Conservation (phyloP, 75 land plant species). For the Picea sitchensis region DNA sequence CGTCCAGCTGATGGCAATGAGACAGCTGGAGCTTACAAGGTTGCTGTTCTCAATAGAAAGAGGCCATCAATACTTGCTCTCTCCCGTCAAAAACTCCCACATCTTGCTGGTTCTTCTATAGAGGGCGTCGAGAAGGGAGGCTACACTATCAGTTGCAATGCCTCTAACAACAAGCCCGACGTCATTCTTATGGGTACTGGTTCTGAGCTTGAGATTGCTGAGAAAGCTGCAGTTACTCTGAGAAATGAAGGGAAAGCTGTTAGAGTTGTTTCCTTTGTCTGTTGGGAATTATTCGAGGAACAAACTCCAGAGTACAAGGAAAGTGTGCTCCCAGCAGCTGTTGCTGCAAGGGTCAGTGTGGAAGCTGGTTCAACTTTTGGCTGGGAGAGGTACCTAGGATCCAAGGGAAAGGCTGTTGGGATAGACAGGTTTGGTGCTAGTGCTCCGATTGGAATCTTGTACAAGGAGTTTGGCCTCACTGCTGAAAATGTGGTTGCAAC, state of each 20-base stretch:
- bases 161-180: constrained; percentile 60
- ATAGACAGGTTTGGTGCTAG: constrained; percentile 81
- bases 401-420: constrained; percentile 61
- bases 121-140: constrained; percentile 75
- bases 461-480: constrained; percentile 73
- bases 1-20: constrained; percentile 87
- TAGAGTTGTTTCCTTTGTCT: constrained; percentile 71
- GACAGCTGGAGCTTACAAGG: constrained; percentile 84
- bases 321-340: constrained; percentile 49
- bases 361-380: constrained; percentile 84
- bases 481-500: constrained; percentile 49
- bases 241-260: constrained; percentile 70
- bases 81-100: constrained; percentile 78
- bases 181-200: constrained; percentile 81
- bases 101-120: constrained; percentile 67
- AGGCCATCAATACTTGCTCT: constrained; percentile 69
- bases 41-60: constrained; percentile 55
- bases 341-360: constrained; percentile 58
- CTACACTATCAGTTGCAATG: constrained; percentile 64
- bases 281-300: constrained; percentile 70
- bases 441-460: constrained; percentile 61
- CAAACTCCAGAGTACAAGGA: constrained; percentile 69
- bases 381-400: constrained; percentile 66
- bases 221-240: constrained; percentile 50
- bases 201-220: constrained; percentile 85